Conservation (phyloP, 2,329 filamentous ascomycete genomes). For the Calonectria multiphialidica region DNA sequence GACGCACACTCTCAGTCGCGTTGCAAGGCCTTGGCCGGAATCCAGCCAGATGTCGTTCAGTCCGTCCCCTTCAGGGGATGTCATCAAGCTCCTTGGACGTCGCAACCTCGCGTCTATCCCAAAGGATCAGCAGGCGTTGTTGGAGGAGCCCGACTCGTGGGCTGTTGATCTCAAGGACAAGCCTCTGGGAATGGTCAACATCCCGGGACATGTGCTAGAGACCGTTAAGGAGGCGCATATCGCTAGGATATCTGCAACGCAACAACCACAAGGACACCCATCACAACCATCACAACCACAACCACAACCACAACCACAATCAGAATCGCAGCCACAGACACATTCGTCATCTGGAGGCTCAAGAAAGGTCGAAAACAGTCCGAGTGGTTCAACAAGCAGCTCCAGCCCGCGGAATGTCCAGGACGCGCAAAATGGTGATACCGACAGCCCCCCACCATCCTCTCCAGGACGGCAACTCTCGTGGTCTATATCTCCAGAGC, state of each 20-base stretch:
- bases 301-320: background rate
- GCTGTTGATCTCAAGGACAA: constrained; percentile 40
- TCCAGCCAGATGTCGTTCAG: constrained; percentile 41
- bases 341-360: constrained; percentile 18
- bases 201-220: constrained; percentile 53
- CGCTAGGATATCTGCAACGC: background rate
- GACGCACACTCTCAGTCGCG: constrained; percentile 30
- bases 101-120: constrained; percentile 49
- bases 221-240: constrained; percentile 43
- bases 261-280: background rate
- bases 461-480: constrained; percentile 2
- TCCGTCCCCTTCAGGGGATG: constrained; percentile 37
- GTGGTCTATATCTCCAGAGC: constrained; percentile 26
- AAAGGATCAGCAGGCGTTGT: constrained; percentile 52
- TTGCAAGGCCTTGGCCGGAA: constrained; percentile 32
- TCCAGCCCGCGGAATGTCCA: background rate
- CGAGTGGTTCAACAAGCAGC: background rate
- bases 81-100: constrained; percentile 41
- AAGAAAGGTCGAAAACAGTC: background rate
- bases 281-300: background rate
- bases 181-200: constrained; percentile 43
- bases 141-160: constrained; percentile 54
- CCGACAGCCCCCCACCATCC: background rate
- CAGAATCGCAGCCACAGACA: constrained; percentile 8
- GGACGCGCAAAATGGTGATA: background rate